Base-by-base conservation (phyloP, 192 early-diverging fungal species). In the Globomyces pollinis-pini region DNA sequence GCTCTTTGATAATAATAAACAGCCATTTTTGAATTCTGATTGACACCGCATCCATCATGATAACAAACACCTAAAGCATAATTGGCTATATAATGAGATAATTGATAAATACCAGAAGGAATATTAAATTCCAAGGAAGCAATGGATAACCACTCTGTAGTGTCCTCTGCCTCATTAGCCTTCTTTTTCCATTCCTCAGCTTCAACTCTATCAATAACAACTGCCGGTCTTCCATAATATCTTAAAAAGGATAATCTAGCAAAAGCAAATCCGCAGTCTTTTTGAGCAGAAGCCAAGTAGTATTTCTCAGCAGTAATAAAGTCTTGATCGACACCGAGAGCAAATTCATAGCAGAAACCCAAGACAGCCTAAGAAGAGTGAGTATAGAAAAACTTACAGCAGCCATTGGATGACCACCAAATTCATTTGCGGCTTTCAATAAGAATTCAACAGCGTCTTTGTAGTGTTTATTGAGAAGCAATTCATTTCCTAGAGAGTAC, bases 291-390 rank as follows among this genome's bases (percentile, higher is more conserved):
- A 0, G 59, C 39, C 23, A 86, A 62, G 50, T 91, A 91, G 35
- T 84, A 69, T 12, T 59, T 51, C 62, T 91, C 90, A 26, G 85
- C 83, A 28, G 66, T 60, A 16, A 75, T 66, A 69, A 74, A 85
- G 47, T 91, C 79, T 12, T 65, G 67, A 16, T 63, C 62, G 7
- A 85, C 63, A 4, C 90, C 90, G 1, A 91, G 65, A n/a, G 86
- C 88, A 69, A 91, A 91, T 65, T 91, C 90, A 68, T 83, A 83
- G 63, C 86, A 88, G 59, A 91, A 91, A 6, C 80, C 90, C 6
- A 91, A 65, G 9, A 86, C 68, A 1, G 87, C 85, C 57, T 84
- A 69, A 6, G 8, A n/a, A n/a, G n/a, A n/a, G n/a, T n/a, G n/a
- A 47, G 7, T 47, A 26, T 28, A 26, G 8, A 26, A 12, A 15